Percentiles rank a stretch among this genome's conserved stretches.
Conservation (phyloP, 768 basidiomycete species). For the Podaxis pistillaris region DNA sequence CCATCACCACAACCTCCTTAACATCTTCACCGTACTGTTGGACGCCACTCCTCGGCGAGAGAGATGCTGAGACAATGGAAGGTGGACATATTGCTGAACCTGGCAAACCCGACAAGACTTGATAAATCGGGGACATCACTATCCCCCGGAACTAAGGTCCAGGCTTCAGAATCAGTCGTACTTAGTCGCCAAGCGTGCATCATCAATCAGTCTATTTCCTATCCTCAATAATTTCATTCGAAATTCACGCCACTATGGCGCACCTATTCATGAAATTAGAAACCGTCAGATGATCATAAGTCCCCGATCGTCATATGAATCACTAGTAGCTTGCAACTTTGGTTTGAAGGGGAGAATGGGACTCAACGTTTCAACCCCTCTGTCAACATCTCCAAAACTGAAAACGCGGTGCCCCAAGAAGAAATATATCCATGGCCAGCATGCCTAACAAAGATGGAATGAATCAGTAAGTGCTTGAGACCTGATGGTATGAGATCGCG, state of each 20-base stretch:
- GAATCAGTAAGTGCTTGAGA: neutral
- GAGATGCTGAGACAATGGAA: neutral
- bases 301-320: neutral
- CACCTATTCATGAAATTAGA: no score
- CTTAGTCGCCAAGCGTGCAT: no score
- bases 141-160: neutral
- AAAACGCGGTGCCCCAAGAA: constrained; percentile 10
- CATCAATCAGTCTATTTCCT: no score
- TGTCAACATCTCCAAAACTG: constrained; percentile 3
- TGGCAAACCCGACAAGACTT: neutral
- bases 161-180: no score
- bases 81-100: neutral
- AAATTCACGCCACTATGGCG: no score
- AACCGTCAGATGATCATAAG: neutral
- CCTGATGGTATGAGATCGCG: no score
- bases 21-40: neutral
- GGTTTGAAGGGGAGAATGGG: neutral
- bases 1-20: neutral
- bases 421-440: constrained; percentile 9
- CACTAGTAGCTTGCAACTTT: neutral
- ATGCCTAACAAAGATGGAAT: neutral
- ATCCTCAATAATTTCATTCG: no score
- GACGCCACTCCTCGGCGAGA: neutral
- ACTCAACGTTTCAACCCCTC: neutral
- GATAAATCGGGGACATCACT: neutral